Evolutionary conservation across 2,329 filamentous ascomycete genomes (phyloP), one percentile per base, ranked within the genome.

Genomic region (Hymenoscyphus occultus): DNA sequence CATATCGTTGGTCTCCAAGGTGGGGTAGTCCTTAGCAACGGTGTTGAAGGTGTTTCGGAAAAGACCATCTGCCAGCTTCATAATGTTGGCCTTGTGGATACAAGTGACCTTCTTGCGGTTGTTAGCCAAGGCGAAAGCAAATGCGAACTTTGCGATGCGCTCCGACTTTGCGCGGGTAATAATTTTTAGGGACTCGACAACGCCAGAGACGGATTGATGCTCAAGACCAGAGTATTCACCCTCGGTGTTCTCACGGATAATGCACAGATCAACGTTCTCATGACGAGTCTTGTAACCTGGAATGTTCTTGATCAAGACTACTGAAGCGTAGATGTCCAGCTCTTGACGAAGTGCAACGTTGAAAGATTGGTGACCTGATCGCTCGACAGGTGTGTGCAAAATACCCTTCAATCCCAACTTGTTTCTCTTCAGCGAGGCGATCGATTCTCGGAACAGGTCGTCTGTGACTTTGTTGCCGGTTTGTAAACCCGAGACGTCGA

Each of bases 61-160:
- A 65, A 99, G 91, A 81, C 95, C 95, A 75, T 99, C 95, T 79
- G 93, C 94, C 66, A 99, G 86, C 87, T 99, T 99, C 95, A 99
- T 99, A 84, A 99, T 99, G 86, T 99, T 99, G 82, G 95, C 95
- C 87, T 99, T 99, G 90, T 99, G 95, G 78, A 99, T 98, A 84
- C 94, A 97, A 72, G 95, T 98, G 65, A 99, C 92, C 90, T 98
- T 98, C 86, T 96, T 94, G 78, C 95, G 89, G 87, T 96, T 94
- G 86, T 99, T 99, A 81, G 95, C 95, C 65, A 98, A 90, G 66
- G 95, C 95, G 77, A 99, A 99, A 78, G 91, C 90, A 80, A 98
- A 98, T 71, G 95, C 95, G 78, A 99, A 99, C 83, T 97, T 97
- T 82, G 94, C 92, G 76, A 99, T 99, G 78, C 95, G 92, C 88